phyloP scores from a whole-genome alignment of 805 yeast genomes.

The Saccharomyces kudriavzevii region DNA sequence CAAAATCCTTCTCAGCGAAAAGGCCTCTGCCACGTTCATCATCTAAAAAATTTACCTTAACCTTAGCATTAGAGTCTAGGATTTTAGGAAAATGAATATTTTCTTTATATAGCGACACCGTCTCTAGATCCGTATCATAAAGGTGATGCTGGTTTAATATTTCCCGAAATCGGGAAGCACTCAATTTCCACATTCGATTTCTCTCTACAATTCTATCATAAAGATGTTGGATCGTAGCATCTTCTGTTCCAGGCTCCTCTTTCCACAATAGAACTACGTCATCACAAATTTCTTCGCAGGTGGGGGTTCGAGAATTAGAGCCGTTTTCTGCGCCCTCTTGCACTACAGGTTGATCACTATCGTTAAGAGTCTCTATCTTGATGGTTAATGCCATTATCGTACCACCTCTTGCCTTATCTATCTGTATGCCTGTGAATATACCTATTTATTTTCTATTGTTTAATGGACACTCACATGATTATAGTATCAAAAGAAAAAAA shows the following conservation, averaged over 20 bases:
- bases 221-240: conserved; percentile 46
- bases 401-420: neutral
- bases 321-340: neutral
- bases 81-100: neutral
- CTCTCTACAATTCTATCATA: conserved; percentile 41
- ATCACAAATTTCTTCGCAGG: conserved; percentile 50
- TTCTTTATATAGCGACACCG: neutral
- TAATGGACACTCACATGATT: neutral
- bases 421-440: neutral
- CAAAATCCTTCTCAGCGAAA: conserved; percentile 41
- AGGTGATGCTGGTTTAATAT: conserved; percentile 52
- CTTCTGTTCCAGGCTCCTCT: conserved; percentile 54
- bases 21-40: conserved; percentile 27
- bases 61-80: conserved; percentile 2
- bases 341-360: neutral
- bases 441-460: neutral
- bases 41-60: neutral
- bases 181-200: conserved; percentile 56
- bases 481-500: neutral
- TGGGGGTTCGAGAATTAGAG: conserved; percentile 34
- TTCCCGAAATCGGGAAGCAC: conserved; percentile 48
- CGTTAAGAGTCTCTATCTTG: neutral
- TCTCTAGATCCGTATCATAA: conserved; percentile 32
- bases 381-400: neutral
- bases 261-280: conserved; percentile 62